These are phyloP conservation scores for Liquidambar formosana DNA, from an alignment of 164 flowering plant species.

Conservation along the genomic window DNA sequence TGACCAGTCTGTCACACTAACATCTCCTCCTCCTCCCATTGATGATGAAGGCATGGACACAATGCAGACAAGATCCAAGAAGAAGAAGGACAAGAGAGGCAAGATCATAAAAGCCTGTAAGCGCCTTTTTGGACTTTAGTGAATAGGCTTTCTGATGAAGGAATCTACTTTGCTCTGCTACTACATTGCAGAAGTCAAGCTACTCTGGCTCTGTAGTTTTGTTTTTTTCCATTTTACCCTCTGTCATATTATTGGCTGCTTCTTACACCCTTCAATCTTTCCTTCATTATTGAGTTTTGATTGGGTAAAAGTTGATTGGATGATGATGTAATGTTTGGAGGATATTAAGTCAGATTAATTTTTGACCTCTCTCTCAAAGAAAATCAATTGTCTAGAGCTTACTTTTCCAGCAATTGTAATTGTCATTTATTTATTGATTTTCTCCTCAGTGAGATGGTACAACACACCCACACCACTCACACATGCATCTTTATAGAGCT, in stretches of 20 bases:
- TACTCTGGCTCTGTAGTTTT: no score
- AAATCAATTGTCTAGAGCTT: no score
- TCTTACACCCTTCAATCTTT: not conserved
- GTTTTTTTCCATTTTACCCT: not conserved
- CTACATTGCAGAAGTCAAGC: no score
- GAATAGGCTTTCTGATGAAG: not conserved
- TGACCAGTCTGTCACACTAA: conserved; percentile 38
- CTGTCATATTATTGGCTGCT: not conserved
- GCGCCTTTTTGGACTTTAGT: conserved; percentile 44
- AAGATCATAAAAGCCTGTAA: conserved; percentile 57
- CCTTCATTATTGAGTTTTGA: not conserved
- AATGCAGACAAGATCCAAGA: conserved; percentile 27
- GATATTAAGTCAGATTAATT: no score
- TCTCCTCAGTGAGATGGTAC: no score
- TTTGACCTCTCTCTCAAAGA: no score
- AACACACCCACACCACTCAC: no score
- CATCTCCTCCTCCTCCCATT: conserved; percentile 26
- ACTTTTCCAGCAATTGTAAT: no score
- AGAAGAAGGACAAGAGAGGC: conserved; percentile 30
- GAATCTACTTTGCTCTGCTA: not conserved
- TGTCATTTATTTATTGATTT: no score
- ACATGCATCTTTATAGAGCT: no score
- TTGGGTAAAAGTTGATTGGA: not conserved
- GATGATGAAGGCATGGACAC: conserved; percentile 16
- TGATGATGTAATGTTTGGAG: not conserved